These are phyloP conservation scores for Setomelanomma holmii DNA, from an alignment of 2,329 filamentous ascomycete genomes.

Conservation along the genomic window DNA sequence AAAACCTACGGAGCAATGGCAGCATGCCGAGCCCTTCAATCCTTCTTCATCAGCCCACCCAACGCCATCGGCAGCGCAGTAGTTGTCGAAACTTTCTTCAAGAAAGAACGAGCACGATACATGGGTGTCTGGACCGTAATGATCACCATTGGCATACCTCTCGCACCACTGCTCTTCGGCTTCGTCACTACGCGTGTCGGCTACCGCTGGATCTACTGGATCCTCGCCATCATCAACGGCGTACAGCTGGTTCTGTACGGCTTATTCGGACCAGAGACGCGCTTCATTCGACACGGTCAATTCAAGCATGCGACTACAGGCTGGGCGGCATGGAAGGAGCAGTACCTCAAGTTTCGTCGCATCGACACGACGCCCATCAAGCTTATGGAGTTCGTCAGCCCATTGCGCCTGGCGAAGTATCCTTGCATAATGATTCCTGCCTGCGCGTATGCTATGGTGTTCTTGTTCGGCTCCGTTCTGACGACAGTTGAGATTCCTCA, in stretches of 20 bases:
- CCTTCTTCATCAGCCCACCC: slow-evolving; percentile 65
- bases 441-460: slow-evolving; percentile 63
- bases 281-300: slow-evolving; percentile 56
- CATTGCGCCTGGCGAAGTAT: slow-evolving; percentile 56
- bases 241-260: slow-evolving; percentile 64
- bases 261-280: slow-evolving; percentile 59
- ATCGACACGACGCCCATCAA: slow-evolving; percentile 62
- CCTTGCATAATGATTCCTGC: slow-evolving; percentile 60
- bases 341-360: slow-evolving; percentile 56
- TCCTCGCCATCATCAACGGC: slow-evolving; percentile 64
- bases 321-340: slow-evolving; percentile 52
- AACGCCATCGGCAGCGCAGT: slow-evolving; percentile 63
- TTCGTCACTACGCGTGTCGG: slow-evolving; percentile 60
- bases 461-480: slow-evolving; percentile 62
- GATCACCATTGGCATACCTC: slow-evolving; percentile 58
- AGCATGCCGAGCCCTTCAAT: slow-evolving; percentile 59
- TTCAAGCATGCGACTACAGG: slow-evolving; percentile 32
- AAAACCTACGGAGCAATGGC: slow-evolving; percentile 59
- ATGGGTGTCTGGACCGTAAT: slow-evolving; percentile 66
- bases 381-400: slow-evolving; percentile 60
- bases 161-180: slow-evolving; percentile 51
- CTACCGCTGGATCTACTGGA: slow-evolving; percentile 67
- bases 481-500: slow-evolving; percentile 67
- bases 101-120: slow-evolving; percentile 60
- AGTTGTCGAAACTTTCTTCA: slow-evolving; percentile 66